Conservation (phyloP, 108 stramenopile genomes). For the Pseudonitzschia delicatissima region DNA sequence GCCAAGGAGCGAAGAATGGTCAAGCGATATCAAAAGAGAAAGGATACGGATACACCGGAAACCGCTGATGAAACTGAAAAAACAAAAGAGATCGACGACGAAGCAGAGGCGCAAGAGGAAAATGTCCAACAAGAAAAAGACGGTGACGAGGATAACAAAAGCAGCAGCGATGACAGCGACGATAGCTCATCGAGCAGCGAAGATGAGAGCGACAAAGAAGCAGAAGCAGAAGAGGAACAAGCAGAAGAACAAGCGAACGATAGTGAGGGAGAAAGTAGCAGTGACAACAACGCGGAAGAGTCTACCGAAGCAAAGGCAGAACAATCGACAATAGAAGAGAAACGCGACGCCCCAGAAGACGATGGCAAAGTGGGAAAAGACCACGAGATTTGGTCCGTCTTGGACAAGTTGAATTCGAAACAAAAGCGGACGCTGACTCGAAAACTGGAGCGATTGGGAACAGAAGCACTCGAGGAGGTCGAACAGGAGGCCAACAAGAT, state of each 20-base stretch:
- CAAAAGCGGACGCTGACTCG: conserved; percentile 32
- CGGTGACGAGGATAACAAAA: conserved; percentile 4
- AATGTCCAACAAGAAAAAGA: conserved; percentile 8
- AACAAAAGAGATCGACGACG: not conserved
- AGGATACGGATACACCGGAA: not conserved
- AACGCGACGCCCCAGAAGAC: not conserved
- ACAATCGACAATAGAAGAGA: not conserved
- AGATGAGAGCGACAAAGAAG: not conserved
- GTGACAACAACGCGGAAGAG: not conserved
- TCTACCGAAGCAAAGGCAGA: not conserved
- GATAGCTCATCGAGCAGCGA: not conserved
- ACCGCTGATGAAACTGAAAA: not conserved
- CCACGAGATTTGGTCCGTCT: conserved; percentile 37
- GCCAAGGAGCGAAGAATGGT: conserved; percentile 78
- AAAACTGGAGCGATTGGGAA: conserved; percentile 40
- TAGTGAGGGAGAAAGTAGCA: not conserved
- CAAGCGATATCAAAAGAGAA: conserved; percentile 58
- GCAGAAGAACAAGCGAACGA: not conserved
- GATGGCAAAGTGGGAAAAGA: conserved; percentile 17
- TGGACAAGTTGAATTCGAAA: conserved; percentile 78
- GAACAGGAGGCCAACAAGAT: conserved; percentile 27
- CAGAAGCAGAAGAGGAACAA: not conserved
- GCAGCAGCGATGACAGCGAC: conserved; percentile 3
- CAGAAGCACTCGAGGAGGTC: conserved; percentile 18
- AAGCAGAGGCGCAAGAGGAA: not conserved